phyloP scores from a whole-genome alignment of 345 rosid genomes.

The Erodium maritimum region DNA sequence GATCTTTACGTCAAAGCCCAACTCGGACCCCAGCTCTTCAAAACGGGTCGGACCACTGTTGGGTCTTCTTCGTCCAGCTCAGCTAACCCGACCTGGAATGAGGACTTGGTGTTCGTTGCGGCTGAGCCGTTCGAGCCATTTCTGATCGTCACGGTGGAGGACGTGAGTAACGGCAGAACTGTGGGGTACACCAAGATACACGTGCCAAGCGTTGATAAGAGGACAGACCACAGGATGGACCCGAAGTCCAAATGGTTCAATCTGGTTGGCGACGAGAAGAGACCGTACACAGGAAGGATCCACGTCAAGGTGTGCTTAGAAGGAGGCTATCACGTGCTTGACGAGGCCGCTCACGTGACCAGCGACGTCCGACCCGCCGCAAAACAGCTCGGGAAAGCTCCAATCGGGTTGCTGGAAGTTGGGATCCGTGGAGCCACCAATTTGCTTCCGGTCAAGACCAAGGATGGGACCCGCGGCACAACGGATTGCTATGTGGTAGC shows the following conservation, averaged over 20 bases:
- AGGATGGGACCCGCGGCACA: constrained; percentile 79
- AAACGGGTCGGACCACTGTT: constrained; percentile 61
- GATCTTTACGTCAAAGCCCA: constrained; percentile 77
- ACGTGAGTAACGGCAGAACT: constrained; percentile 32
- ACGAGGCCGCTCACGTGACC: constrained; percentile 89
- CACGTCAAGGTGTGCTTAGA: constrained; percentile 66
- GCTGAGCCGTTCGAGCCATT: constrained; percentile 93
- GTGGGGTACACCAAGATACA: constrained; percentile 62
- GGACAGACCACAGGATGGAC: constrained; percentile 45
- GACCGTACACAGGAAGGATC: constrained; percentile 68
- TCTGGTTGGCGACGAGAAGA: constrained; percentile 47
- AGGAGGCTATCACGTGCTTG: constrained; percentile 90
- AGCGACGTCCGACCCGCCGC: constrained; percentile 83
- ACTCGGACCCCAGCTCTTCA: constrained; percentile 70
- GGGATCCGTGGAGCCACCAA: constrained; percentile 81
- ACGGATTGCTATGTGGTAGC: constrained; percentile 85
- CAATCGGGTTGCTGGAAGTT: constrained; percentile 69
- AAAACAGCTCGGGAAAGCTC: constrained; percentile 67
- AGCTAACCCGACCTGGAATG: constrained; percentile 88
- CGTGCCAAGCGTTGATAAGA: constrained; percentile 56
- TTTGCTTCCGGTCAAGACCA: constrained; percentile 70
- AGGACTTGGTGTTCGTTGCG: constrained; percentile 83
- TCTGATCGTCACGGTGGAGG: constrained; percentile 60
- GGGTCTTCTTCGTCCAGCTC: no score
- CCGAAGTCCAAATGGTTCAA: constrained; percentile 80